Percentiles rank a stretch among this genome's conserved stretches.
phyloP scores from a whole-genome alignment of 495 filamentous ascomycete genomes.

The Astrothelium subdiscretum region DNA sequence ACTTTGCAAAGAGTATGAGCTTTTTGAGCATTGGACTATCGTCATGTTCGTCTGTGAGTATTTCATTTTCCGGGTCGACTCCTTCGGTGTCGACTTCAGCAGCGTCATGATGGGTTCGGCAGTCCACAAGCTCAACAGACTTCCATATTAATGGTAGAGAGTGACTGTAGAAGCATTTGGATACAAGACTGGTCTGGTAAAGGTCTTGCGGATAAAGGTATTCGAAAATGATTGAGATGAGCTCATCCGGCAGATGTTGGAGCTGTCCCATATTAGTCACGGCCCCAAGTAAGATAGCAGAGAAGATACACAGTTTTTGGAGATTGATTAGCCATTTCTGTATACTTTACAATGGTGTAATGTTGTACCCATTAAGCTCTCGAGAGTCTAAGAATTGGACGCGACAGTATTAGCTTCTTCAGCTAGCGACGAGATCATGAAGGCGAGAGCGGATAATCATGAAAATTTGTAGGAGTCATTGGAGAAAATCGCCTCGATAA shows the following conservation, averaged over 20 bases:
- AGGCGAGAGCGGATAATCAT: too few relatives aligned
- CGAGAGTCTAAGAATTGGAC: background rate
- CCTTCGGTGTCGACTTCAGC: background rate
- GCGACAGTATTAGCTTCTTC: background rate
- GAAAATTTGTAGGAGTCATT: too few relatives aligned
- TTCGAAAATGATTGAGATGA: conserved; percentile 18
- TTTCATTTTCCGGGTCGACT: background rate
- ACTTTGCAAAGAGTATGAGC: conserved; percentile 20
- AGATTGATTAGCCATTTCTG: background rate
- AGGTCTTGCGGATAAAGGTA: conserved; percentile 10
- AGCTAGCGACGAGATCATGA: too few relatives aligned
- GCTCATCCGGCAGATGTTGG: conserved; percentile 20
- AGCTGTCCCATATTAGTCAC: conserved; percentile 4
- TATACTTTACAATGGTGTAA: background rate
- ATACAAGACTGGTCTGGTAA: conserved; percentile 12
- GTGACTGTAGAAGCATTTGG: conserved; percentile 9
- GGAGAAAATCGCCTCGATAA: too few relatives aligned
- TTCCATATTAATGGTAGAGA: conserved; percentile 19
- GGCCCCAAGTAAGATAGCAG: background rate
- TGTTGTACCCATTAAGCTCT: background rate
- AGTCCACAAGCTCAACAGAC: conserved; percentile 19
- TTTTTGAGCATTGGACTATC: conserved; percentile 25
- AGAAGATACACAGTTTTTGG: background rate
- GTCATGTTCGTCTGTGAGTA: conserved; percentile 22
- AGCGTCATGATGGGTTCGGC: conserved; percentile 8